phyloP scores from a whole-genome alignment of 805 yeast genomes.

The Blastobotrys attinorum region DNA sequence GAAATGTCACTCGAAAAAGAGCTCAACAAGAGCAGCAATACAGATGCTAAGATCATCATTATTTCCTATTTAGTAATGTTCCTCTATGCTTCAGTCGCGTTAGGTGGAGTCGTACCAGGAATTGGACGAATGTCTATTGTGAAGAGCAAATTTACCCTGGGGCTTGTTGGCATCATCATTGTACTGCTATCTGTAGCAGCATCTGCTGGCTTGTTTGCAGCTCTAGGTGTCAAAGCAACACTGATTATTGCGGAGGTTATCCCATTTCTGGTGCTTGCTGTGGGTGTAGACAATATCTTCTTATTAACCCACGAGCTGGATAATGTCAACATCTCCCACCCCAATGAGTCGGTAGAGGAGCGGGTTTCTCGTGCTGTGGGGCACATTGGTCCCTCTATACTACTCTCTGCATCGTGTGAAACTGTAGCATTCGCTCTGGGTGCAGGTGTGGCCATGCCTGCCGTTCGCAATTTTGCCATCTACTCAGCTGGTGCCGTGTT shows the following conservation, averaged over 20 bases:
- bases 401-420: slow-evolving; percentile 71
- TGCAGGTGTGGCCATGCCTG: slow-evolving; percentile 85
- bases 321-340: slow-evolving; percentile 39
- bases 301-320: slow-evolving; percentile 74
- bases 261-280: slow-evolving; percentile 85
- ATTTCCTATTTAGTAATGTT: slow-evolving; percentile 83
- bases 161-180: slow-evolving; percentile 74
- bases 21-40: slow-evolving; percentile 69
- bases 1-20: slow-evolving; percentile 82
- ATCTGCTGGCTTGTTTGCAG: slow-evolving; percentile 74
- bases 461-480: slow-evolving; percentile 86
- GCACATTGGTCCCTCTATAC: slow-evolving; percentile 79
- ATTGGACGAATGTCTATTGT: slow-evolving; percentile 25
- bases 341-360: slow-evolving; percentile 44
- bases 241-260: slow-evolving; percentile 93
- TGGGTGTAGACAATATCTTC: slow-evolving; percentile 94
- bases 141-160: slow-evolving; percentile 62
- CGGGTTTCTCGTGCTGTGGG: slow-evolving; percentile 60
- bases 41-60: slow-evolving; percentile 63
- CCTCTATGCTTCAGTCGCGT: slow-evolving; percentile 73
- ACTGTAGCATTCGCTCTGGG: slow-evolving; percentile 74
- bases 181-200: slow-evolving; percentile 75
- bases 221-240: slow-evolving; percentile 76
- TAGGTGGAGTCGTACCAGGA: slow-evolving; percentile 53
- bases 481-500: slow-evolving; percentile 84